Conservation (phyloP, 228 moss, liverwort and hornwort genomes). For the Sphagnum magellanicum region DNA sequence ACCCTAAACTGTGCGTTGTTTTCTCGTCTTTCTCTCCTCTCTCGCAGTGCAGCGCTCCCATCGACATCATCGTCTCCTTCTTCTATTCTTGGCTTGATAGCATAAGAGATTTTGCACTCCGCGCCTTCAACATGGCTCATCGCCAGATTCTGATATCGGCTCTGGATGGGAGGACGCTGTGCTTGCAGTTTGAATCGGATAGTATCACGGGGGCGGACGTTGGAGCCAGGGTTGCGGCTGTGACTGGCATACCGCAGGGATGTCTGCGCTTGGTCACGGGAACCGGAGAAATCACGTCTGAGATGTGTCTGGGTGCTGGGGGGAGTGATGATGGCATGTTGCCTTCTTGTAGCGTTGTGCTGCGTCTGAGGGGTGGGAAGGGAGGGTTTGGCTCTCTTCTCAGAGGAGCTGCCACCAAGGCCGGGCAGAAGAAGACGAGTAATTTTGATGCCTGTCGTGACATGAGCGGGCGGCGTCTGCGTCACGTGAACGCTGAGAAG, state of each 20-base stretch:
- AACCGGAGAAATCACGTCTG: constrained; percentile 30
- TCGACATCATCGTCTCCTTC: no score
- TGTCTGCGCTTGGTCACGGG: constrained; percentile 59
- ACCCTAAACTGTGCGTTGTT: no score
- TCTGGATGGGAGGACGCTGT: constrained; percentile 69
- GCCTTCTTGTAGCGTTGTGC: constrained; percentile 51
- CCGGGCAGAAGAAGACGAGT: constrained; percentile 94
- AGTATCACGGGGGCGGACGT: constrained; percentile 31
- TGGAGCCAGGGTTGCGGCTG: constrained; percentile 20
- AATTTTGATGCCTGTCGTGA: constrained; percentile 98
- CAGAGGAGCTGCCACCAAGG: constrained; percentile 89
- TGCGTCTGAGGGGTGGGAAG: constrained; percentile 83
- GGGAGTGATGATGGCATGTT: constrained; percentile 33
- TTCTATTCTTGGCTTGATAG: no score
- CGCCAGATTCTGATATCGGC: constrained; percentile 58
- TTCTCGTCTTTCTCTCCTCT: no score
- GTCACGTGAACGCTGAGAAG: constrained; percentile 93
- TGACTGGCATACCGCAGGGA: constrained; percentile 44
- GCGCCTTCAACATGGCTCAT: constrained; percentile 7
- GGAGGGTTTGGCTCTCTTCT: constrained; percentile 85
- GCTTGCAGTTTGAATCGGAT: constrained; percentile 38
- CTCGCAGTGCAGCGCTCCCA: no score
- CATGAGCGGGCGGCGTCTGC: constrained; percentile 90
- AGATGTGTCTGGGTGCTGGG: constrained; percentile 21
- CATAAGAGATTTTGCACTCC: not conserved